Conservation (phyloP, 371 early-diverging fungal species). For the Mortierella sp. region DNA sequence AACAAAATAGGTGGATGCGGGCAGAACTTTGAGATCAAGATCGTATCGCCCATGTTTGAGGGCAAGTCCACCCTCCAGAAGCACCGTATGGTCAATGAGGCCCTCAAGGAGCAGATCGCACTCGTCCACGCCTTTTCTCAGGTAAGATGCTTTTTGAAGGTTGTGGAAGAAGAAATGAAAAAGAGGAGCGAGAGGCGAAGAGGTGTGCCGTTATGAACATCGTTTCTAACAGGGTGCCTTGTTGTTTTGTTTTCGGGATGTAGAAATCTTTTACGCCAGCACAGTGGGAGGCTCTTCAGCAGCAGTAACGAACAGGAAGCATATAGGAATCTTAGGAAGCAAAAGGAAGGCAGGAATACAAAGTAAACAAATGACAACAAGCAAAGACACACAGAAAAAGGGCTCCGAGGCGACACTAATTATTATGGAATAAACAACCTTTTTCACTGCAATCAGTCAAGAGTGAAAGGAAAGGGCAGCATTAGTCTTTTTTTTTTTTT, state of each 20-base stretch:
- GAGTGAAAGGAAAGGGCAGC: no score
- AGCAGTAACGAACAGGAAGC: constrained; percentile 8
- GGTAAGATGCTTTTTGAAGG: constrained; percentile 61
- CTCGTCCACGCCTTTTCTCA: constrained; percentile 88
- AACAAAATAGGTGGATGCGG: constrained; percentile 78
- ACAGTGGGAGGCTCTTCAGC: constrained; percentile 67
- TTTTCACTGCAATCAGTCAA: no score
- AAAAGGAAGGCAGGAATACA: not conserved
- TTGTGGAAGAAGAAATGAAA: not conserved
- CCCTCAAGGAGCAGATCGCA: constrained; percentile 81
- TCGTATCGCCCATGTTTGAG: constrained; percentile 80
- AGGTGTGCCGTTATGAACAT: not conserved
- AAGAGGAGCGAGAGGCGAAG: no score
- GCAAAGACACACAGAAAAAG: not conserved
- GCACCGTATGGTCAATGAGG: constrained; percentile 85
- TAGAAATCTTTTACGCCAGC: constrained; percentile 83
- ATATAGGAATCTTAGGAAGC: not conserved
- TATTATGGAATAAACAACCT: not conserved
- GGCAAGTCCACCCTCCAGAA: constrained; percentile 79
- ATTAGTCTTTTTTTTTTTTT: no score
- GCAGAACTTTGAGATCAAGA: constrained; percentile 82
- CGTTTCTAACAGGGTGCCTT: not conserved
- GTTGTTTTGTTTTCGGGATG: not conserved
- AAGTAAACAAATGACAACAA: not conserved
- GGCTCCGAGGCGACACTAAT: not conserved